phyloP scores from a whole-genome alignment of 73 alveolate species.

The Paramecium sonneborni region DNA sequence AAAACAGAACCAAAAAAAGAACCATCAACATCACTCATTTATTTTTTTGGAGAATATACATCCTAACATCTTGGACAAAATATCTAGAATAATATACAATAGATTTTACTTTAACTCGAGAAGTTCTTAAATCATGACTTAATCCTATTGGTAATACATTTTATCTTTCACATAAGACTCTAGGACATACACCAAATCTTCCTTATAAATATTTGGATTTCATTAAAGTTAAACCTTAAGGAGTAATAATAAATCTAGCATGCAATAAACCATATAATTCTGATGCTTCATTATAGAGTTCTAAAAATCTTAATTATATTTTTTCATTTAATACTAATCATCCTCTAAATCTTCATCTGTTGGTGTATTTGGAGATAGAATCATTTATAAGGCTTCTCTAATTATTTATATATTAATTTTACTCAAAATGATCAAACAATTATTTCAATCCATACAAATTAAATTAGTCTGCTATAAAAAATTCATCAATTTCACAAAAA shows the following conservation, averaged over 20 bases:
- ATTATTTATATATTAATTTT: conserved; percentile 57
- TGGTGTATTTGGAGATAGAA: conserved; percentile 85
- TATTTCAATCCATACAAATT: conserved; percentile 86
- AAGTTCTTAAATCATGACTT: conserved; percentile 84
- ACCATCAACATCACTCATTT: conserved; percentile 91
- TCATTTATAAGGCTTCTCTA: conserved; percentile 84
- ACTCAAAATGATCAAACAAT: conserved; percentile 58
- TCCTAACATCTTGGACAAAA: conserved; percentile 82
- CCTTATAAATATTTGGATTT: conserved; percentile 80
- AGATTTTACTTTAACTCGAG: conserved; percentile 83
- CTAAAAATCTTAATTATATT: conserved; percentile 53
- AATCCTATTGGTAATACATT: conserved; percentile 90
- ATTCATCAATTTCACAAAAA: conserved; percentile 92
- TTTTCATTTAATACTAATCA: conserved; percentile 67
- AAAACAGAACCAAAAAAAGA: conserved; percentile 90
- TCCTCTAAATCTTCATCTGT: conserved; percentile 89
- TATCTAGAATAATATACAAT: neutral
- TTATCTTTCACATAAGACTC: conserved; percentile 89
- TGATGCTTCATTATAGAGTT: conserved; percentile 79
- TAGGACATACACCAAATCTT: conserved; percentile 90
- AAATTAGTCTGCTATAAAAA: conserved; percentile 85
- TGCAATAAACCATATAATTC: conserved; percentile 92
- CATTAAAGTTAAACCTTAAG: conserved; percentile 89
- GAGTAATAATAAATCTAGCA: conserved; percentile 85
- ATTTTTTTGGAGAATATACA: conserved; percentile 77